Percentiles rank a stretch among this genome's conserved stretches.
These are phyloP conservation scores for Paramecium primaurelia DNA, from an alignment of 73 alveolate genomes.

Conservation along the genomic window DNA sequence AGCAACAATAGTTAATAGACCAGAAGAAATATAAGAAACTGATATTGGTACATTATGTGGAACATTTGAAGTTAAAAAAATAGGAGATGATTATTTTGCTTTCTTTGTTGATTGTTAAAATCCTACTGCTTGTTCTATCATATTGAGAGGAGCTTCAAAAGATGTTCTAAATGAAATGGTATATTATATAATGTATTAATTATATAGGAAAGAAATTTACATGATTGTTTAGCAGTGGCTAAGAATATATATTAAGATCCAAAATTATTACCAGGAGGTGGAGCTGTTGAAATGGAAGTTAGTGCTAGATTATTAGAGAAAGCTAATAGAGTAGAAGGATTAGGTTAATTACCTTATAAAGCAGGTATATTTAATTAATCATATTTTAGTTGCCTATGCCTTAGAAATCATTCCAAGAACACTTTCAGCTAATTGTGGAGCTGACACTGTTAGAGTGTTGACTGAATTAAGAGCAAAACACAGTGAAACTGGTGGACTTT, in stretches of 20 bases:
- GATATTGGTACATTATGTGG: conserved; percentile 95
- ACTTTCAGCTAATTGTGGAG: conserved; percentile 96
- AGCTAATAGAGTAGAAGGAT: conserved; percentile 90
- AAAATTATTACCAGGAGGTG: conserved; percentile 99
- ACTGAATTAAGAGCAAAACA: conserved; percentile 99
- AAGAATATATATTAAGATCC: conserved; percentile 96
- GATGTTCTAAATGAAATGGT: conserved; percentile 95
- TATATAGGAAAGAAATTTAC: conserved; percentile 84
- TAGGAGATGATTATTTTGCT: conserved; percentile 97
- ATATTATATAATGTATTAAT: neutral
- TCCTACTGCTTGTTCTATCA: conserved; percentile 96
- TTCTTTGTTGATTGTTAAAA: conserved; percentile 88
- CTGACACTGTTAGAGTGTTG: conserved; percentile 96
- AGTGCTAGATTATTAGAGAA: conserved; percentile 87
- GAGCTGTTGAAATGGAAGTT: conserved; percentile 99
- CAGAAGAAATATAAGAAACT: conserved; percentile 90
- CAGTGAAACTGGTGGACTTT: conserved; percentile 73
- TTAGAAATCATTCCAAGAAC: conserved; percentile 98
- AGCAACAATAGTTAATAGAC: conserved; percentile 95
- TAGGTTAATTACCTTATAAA: conserved; percentile 93
- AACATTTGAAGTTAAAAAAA: conserved; percentile 88
- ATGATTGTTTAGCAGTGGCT: conserved; percentile 97
- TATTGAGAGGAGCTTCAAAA: conserved; percentile 98
- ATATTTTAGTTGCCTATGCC: conserved; percentile 84
- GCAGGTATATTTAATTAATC: conserved; percentile 62